Evolutionary conservation across 805 yeast genomes (phyloP), one percentile per base, ranked within the genome.

Genomic region (Wickerhamiella dianesei): DNA sequence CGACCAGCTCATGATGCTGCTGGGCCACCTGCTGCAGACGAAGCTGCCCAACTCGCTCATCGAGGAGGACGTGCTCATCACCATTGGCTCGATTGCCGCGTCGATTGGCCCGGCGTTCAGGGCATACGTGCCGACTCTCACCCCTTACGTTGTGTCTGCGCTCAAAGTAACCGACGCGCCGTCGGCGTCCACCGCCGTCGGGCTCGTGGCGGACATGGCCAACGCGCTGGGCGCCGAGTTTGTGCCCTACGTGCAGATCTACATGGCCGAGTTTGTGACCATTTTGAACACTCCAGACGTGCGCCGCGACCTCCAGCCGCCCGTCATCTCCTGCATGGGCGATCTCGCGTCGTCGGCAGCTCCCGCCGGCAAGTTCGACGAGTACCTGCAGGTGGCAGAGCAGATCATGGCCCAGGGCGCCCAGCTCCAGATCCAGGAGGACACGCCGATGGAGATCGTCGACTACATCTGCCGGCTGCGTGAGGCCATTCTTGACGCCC

Each of bases 31-130:
- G 58, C 70, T 92, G 60, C 74, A 74, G 74, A 77, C 59, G 55
- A 70, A 68, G 64, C 68, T 68, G 57, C 77, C 80, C 43, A 80
- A 80, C 64, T 77, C 94, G 8, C 67, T 86, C 44, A 79, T 89
- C 46, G 98, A 92, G 64, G 98, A 92, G 66, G 98, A 92, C 63
- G 78, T 92, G 6, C 84, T 87, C 63, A 84, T 86, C 60, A 94
- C 95, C 14, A 77, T 92, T 53, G 82, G 95, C 35, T 84, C 97
- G 0, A 74, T 92, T 50, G 92, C 97, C 2, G 74, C 82, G 39
- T 82, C 95, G 1, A 67, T 84, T 54, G 94, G 82, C 48, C 72
- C 68, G 39, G 70, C 71, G 19, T 92, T 92, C 61, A 71, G 72
- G 56, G 77, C 76, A 56, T 92, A 85, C 63, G 77, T 88, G 79